Percentiles rank a stretch among this genome's conserved stretches.
Evolutionary conservation across 345 rosid species (phyloP).

Genomic region (Microthlaspi erraticum): DNA sequence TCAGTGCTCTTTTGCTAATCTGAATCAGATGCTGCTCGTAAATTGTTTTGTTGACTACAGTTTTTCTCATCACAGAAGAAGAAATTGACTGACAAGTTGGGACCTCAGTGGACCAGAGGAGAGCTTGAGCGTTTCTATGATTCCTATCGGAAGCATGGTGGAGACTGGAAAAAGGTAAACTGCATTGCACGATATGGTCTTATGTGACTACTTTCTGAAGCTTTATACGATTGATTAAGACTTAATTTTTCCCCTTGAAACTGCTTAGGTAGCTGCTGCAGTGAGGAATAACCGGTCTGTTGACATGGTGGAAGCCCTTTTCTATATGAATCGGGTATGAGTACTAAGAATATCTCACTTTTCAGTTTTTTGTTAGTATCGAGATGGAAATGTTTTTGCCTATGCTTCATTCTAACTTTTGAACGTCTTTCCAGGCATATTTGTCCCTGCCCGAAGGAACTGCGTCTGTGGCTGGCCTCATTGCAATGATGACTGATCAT

Average conservation of each 20-base stretch:
- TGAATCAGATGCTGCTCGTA: background rate
- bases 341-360: conserved; percentile 13
- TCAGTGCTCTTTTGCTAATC: background rate
- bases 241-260: conserved; percentile 7
- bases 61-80: conserved; percentile 54
- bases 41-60: conserved; percentile 6
- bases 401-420: conserved; percentile 13
- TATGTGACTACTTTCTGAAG: background rate
- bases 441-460: conserved; percentile 93
- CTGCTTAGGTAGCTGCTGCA: conserved; percentile 64
- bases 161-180: conserved; percentile 88
- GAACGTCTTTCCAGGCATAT: conserved; percentile 85
- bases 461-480: conserved; percentile 87
- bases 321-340: conserved; percentile 74
- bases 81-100: conserved; percentile 79
- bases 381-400: background rate
- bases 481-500: conserved; percentile 99
- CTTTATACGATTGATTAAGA: conserved; percentile 17
- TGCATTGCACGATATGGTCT: background rate
- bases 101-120: conserved; percentile 85
- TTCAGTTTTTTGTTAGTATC: conserved; percentile 1
- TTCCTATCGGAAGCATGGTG: conserved; percentile 75
- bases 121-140: conserved; percentile 90
- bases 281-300: conserved; percentile 65
- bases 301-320: conserved; percentile 94